Evolutionary conservation across 2,329 filamentous ascomycete genomes (phyloP), one percentile per base, ranked within the genome.

Genomic region (Capronia americana): DNA sequence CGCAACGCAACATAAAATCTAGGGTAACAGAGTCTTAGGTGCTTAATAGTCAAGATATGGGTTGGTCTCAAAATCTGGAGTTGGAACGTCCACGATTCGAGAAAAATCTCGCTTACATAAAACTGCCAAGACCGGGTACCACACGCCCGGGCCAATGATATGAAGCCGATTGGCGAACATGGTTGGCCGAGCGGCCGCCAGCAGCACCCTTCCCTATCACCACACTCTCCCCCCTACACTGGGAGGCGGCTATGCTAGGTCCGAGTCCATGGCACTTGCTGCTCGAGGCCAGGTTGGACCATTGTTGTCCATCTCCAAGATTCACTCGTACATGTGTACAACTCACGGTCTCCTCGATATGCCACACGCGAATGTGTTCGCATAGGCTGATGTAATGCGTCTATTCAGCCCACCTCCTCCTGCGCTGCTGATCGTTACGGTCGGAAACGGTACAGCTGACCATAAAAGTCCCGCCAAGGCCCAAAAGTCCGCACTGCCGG

Each of bases 21-120:
- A n/a, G 6, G 17, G 38, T 20, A n/a, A 17, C 20, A 46, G 56
- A 58, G 38, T 48, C 38, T 17, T 11, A 4, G 10, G 56, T 7
- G 10, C 14, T 30, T 34, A 11, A 14, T 32, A 12, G 2, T 34
- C 44, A 14, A 14, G 8, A 5, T 23, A n/a, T 28, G 26, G 10
- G 1, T 34, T 23, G 24, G 14, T 8, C 1, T 59, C 41, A 20
- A 20, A 44, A 3, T n/a, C 4, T 17, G 8, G 10, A 12, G 32
- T 14, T 50, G 1, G 30, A 32, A 63, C 38, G 12, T 32, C 1
- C 26, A 48, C 5, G 0, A 41, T 34, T 26, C 14, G 12, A 30
- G 57, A 65, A 65, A 65, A 65, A 61, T 51, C 48, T 50, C 41
- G 48, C 38, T 65, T 51, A 65, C 63, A 58, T 65, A 58, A 50